Base-by-base conservation (phyloP, 1,284 basidiomycete genomes). In the Ceratobasidium sp. region DNA sequence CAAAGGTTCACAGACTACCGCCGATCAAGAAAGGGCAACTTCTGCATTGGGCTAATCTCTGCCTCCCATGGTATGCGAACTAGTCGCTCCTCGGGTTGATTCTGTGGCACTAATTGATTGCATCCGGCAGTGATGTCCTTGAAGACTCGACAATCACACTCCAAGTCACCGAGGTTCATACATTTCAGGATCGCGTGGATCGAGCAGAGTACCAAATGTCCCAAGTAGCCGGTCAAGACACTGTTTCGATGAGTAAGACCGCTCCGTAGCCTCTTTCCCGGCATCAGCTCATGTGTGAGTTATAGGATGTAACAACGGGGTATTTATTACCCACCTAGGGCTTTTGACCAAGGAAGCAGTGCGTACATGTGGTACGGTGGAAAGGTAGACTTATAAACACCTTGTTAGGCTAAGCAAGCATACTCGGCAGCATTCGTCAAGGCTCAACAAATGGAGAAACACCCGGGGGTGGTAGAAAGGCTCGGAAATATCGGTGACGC, bases 391-490 rank as follows among this genome's bases (percentile, higher is more conserved):
- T 73, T 14, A 81, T 80, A 2, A 18, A 48, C 46, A 48, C 12
- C 18, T 10, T 18, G 10, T 23, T 20, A 55, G 52, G 52, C 20
- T 77, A 81, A 23, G 71, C 60, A 18, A 62, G 55, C 30, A 64
- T 80, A 18, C 41, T 81, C 6, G 30, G 77, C 10, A 78, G 80
- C 44, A 50, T 81, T 27, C 23, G 66, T 12, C 35, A 27, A 10
- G 80, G 80, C 79, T 59, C 52, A 52, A 20, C 23, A 20, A n/a
- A 48, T 52, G 10, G 30, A 67, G 27, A 23, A 14, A 6, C 4
- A 23, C 14, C 23, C 35, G 6, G 46, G 65, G 14, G 35, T 41
- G 14, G 12, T 48, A 27, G 44, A 67, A n/a, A 46, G 23, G 18
- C 38, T 67, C 16, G 65, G 65, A 67, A 67, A 48, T 10, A 18